These are phyloP conservation scores for Pelargonium nanum DNA, from an alignment of 345 rosid genomes.

Conservation along the genomic window DNA sequence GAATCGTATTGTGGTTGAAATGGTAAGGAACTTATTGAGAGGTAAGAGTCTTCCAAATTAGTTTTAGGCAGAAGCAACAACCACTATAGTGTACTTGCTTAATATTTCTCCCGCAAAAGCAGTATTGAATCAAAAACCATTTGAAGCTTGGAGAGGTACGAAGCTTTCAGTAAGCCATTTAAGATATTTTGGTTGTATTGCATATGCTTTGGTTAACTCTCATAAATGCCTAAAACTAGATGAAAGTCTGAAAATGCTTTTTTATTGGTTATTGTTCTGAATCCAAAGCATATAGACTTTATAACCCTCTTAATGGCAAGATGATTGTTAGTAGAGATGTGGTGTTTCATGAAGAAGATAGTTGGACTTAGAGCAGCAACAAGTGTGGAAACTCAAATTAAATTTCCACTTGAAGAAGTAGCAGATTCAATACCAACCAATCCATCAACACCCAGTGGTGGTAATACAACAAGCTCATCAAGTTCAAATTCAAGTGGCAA, in stretches of 20 bases:
- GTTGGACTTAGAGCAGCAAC: background rate
- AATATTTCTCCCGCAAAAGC: slow-evolving; percentile 5
- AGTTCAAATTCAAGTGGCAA: too few relatives aligned
- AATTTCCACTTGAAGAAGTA: too few relatives aligned
- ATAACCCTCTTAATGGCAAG: slow-evolving; percentile 5
- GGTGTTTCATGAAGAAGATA: slow-evolving; percentile 5
- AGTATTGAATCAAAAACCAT: slow-evolving; percentile 2
- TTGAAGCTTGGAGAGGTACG: background rate
- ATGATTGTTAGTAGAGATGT: slow-evolving; percentile 5
- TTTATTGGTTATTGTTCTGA: slow-evolving; percentile 12
- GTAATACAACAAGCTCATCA: too few relatives aligned
- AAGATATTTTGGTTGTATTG: background rate
- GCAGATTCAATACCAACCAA: too few relatives aligned
- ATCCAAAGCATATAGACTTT: slow-evolving; percentile 10
- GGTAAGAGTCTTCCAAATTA: background rate
- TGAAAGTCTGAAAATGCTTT: slow-evolving; percentile 7
- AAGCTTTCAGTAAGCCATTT: background rate
- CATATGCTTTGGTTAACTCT: background rate
- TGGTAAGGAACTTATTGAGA: slow-evolving; percentile 7
- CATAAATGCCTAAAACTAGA: slow-evolving; percentile 6
- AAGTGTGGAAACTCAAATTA: background rate
- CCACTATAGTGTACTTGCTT: background rate
- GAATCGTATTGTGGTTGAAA: background rate
- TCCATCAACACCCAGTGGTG: too few relatives aligned
- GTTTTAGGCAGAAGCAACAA: slow-evolving; percentile 9